Base-by-base conservation (phyloP, 345 rosid genomes). In the Draba incana region DNA sequence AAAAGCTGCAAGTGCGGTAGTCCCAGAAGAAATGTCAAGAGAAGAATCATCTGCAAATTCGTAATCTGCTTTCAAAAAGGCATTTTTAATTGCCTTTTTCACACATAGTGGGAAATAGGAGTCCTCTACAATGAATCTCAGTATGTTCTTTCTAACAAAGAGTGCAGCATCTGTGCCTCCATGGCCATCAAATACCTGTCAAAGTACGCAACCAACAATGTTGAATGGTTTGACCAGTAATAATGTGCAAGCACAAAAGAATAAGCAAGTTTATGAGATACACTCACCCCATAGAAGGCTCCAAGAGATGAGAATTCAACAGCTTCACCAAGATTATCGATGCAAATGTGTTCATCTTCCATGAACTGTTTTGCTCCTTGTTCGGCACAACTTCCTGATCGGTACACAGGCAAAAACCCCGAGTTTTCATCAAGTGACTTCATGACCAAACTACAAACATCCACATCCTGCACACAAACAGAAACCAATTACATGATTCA, bases 321-420 rank as follows among this genome's bases (percentile, higher is more conserved):
- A 45, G 78, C 35, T 53, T 71, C 33, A 64, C 82, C 84, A 66
- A 94, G 98, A 80, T 91, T 79, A 79, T 94, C 96, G 24, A 91
- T 86, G 64, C 99, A 91, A 27, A 89, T 45, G 76, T 91, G 96
- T 45, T 91, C 98, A 81, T 94, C 99, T 81, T 94, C 98, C 99
- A 94, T 94, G 57, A 64, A 83, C 64, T 84, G 84, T 76, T 94
- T 94, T 39, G 96, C 88, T 25, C 99, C 99, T 75, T 67, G 84
- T 75, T 91, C 97, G 62, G 98, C 95, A 65, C 93, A 91, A 70
- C 97, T 91, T 72, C 98, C 98, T 57, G 98, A 91, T 38, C 92
- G 84, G 68, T 89, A 78, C 3, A 84, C 69, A 4, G 98, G 94
- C 28, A 75, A 48, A 79, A 82, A 84, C 47, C 75, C 87, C 0